Evolutionary conservation across 331 rosid genomes (phyloP), one percentile per base, ranked within the genome.

Genomic region (Stylosanthes scabra): DNA sequence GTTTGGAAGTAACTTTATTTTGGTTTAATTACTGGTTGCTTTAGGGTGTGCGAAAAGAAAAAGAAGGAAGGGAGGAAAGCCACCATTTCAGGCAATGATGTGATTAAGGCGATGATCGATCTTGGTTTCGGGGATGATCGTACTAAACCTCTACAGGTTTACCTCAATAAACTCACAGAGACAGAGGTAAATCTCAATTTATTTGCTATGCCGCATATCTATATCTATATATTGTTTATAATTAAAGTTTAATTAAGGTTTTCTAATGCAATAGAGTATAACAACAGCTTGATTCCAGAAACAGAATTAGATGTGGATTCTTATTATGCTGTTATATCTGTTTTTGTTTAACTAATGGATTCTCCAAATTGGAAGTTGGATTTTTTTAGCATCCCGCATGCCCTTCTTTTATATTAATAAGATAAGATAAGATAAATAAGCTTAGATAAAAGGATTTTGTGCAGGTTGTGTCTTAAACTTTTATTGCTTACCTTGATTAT

Each of bases 71-170:
- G 90, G 85, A 83, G 98, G 74, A 92, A 92, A 90, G 25, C 25
- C 25, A 92, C 98, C 7, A 88, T 92, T 74, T 90, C 88, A 31
- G 98, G 98, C 2, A 95, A 92, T 12, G 98, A 92, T 81, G 86
- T 92, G 80, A 94, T 92, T 37, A 90, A 96, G 98, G 96, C 98
- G 5, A 90, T 92, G 96, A 88, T 91, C 1, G 90, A 96, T 84
- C 61, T 92, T n/a, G 95, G 93, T 57, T 92, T 92, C 75, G 98
- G 90, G 56, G 98, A 92, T 42, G 90, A 92, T 20, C 25, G 25
- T 13, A 90, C 90, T 13, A 96, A 92, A 64, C 95, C 96, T 3
- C 91, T 92, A 11, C 90, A 90, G 70, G 72, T 86, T 82, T 92
- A 92, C 86, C 84, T 92, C 37, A 29, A 77, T 4, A 20, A 20